These are phyloP conservation scores for Marasmius tenuissimus DNA, from an alignment of 1,284 basidiomycete species.

Conservation along the genomic window DNA sequence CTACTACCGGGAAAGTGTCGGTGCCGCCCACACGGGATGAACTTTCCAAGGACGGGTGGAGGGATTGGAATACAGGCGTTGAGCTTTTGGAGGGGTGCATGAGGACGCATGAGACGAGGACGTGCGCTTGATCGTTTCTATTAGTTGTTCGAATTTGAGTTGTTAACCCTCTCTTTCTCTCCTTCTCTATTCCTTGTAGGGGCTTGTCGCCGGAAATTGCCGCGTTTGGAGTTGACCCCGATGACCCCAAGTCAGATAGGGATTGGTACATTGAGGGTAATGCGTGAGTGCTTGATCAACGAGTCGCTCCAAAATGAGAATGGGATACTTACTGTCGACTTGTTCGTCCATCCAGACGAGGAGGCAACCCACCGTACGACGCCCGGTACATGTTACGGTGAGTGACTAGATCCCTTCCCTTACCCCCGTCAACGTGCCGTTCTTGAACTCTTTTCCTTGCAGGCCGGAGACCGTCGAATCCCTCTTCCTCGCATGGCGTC, in stretches of 20 bases:
- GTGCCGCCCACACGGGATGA: slow-evolving; percentile 53
- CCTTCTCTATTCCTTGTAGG: slow-evolving; percentile 17
- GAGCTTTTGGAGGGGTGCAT: slow-evolving; percentile 65
- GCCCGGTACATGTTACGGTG: slow-evolving; percentile 72
- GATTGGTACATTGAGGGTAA: slow-evolving; percentile 73
- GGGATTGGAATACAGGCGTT: slow-evolving; percentile 79
- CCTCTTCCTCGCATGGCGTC: slow-evolving; percentile 67
- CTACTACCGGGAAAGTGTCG: slow-evolving; percentile 39
- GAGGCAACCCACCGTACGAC: slow-evolving; percentile 48
- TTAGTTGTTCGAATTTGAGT: slow-evolving; percentile 38
- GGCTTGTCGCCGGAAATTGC: slow-evolving; percentile 68
- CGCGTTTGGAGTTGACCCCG: slow-evolving; percentile 48
- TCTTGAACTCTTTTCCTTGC: background rate
- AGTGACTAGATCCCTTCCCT: background rate
- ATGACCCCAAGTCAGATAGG: slow-evolving; percentile 23
- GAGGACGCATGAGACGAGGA: slow-evolving; percentile 12
- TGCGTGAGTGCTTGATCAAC: slow-evolving; percentile 22
- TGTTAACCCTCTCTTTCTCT: background rate
- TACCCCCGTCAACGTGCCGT: background rate
- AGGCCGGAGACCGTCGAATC: slow-evolving; percentile 81
- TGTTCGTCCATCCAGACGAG: slow-evolving; percentile 14
- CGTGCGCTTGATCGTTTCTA: slow-evolving; percentile 42
- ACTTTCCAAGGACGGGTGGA: slow-evolving; percentile 50
- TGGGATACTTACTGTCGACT: too few species aligned
- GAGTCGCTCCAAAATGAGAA: too few species aligned